Percentiles rank a stretch among this genome's conserved stretches.
phyloP scores from a whole-genome alignment of 768 basidiomycete species.

The Mycena olivaceomarginata region DNA sequence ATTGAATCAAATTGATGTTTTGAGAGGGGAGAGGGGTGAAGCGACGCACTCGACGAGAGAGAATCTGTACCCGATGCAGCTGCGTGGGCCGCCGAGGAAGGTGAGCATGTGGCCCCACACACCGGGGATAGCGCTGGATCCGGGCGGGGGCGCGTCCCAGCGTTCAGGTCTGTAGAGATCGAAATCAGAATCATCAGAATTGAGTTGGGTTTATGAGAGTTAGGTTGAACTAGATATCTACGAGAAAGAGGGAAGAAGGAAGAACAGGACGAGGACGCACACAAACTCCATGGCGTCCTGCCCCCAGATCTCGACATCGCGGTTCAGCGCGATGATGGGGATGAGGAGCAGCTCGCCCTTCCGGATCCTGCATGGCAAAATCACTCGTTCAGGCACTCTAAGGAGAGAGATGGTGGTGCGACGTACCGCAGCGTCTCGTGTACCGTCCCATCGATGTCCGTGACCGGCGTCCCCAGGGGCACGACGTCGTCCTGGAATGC shows the following conservation, averaged over 20 bases:
- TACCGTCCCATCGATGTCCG: slow-evolving; percentile 3
- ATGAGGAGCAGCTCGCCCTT: slow-evolving; percentile 18
- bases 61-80: slow-evolving; percentile 60
- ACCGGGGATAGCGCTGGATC: slow-evolving; percentile 57
- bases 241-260: too few relatives aligned
- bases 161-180: slow-evolving; percentile 62
- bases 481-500: slow-evolving; percentile 26
- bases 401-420: too few relatives aligned
- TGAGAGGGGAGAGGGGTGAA: neutral
- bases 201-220: too few relatives aligned
- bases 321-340: slow-evolving; percentile 55
- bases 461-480: slow-evolving; percentile 6
- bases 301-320: slow-evolving; percentile 63
- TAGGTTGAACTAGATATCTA: too few relatives aligned
- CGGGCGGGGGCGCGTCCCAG: slow-evolving; percentile 52
- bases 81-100: slow-evolving; percentile 65
- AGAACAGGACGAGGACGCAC: slow-evolving; percentile 44
- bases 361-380: neutral
- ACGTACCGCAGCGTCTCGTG: slow-evolving; percentile 12
- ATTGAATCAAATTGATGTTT: neutral
- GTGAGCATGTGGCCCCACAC: slow-evolving; percentile 61
- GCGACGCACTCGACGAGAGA: slow-evolving; percentile 29
- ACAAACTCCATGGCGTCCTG: slow-evolving; percentile 65
- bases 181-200: too few relatives aligned
- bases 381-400: neutral